Evolutionary conservation across 2,329 filamentous ascomycete species (phyloP).

Genomic region (Exophiala xenobiotica): DNA sequence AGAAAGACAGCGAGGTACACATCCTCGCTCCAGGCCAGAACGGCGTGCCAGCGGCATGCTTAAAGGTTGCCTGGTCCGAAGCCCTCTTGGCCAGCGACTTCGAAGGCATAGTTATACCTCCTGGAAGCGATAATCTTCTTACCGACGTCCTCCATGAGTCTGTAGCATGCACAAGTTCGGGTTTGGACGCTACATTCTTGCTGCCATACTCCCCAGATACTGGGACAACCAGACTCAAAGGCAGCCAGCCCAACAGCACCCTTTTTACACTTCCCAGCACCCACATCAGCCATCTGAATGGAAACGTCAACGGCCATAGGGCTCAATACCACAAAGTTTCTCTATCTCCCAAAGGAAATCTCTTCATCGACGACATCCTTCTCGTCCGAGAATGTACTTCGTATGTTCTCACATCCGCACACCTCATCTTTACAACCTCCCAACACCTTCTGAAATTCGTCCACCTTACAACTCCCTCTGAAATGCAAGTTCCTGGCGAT

Average conservation of each 20-base stretch:
- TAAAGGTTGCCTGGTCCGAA: slow-evolving; percentile 9
- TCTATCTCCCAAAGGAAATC: slow-evolving; percentile 70
- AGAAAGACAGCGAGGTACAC: slow-evolving; percentile 45
- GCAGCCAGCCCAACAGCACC: slow-evolving; percentile 16
- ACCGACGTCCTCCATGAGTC: slow-evolving; percentile 15
- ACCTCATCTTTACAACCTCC: slow-evolving; percentile 88
- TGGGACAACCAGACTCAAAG: slow-evolving; percentile 3
- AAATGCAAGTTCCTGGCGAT: slow-evolving; percentile 70
- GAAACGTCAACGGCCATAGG: slow-evolving; percentile 10
- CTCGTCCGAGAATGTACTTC: slow-evolving; percentile 89
- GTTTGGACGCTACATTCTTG: slow-evolving; percentile 6
- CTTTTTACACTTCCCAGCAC: slow-evolving; percentile 7
- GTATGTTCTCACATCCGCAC: slow-evolving; percentile 74
- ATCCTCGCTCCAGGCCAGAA: slow-evolving; percentile 40
- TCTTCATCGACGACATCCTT: slow-evolving; percentile 73
- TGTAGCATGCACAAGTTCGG: slow-evolving; percentile 16
- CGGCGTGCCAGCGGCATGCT: slow-evolving; percentile 35
- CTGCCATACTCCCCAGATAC: not conserved
- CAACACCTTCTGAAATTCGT: slow-evolving; percentile 94
- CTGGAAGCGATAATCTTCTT: slow-evolving; percentile 15
- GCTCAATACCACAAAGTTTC: slow-evolving; percentile 47
- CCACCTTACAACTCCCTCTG: slow-evolving; percentile 58
- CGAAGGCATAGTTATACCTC: slow-evolving; percentile 8
- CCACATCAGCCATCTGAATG: not conserved
- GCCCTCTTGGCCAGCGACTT: not conserved